Percentiles rank a stretch among this genome's conserved stretches.
Conservation (phyloP, 1,139 yeast species). For the Saccharomyces uvarum region DNA sequence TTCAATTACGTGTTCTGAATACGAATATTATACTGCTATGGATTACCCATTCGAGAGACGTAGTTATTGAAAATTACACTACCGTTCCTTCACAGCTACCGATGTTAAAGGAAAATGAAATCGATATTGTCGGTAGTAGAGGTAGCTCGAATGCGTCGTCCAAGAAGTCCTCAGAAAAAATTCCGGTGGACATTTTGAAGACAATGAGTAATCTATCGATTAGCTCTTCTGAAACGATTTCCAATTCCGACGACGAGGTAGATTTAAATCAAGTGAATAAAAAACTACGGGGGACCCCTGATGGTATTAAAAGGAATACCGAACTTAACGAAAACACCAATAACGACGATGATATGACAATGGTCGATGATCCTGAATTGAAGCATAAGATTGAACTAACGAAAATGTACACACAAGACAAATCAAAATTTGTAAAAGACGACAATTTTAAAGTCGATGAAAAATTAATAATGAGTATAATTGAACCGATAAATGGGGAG, state of each 20-base stretch:
- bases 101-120: constrained; percentile 33
- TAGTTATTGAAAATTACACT: constrained; percentile 27
- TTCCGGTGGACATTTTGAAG: constrained; percentile 11
- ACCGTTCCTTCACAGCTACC: constrained; percentile 34
- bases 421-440: constrained; percentile 26
- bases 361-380: constrained; percentile 18
- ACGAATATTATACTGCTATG: constrained; percentile 59
- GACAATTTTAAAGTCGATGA: constrained; percentile 29
- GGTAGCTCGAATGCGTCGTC: constrained; percentile 26
- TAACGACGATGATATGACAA: constrained; percentile 2
- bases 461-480: constrained; percentile 3
- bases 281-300: constrained; percentile 4
- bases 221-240: constrained; percentile 70
- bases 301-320: neutral
- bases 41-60: constrained; percentile 70
- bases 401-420: constrained; percentile 23
- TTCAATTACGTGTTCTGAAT: constrained; percentile 69
- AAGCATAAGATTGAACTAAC: constrained; percentile 22
- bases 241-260: constrained; percentile 35
- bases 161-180: constrained; percentile 18
- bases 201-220: constrained; percentile 36
- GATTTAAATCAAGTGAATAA: constrained; percentile 25
- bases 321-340: neutral
- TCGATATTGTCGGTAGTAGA: constrained; percentile 29
- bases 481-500: neutral